Conservation (phyloP, 2,329 filamentous ascomycete genomes). For the Hymenoscyphus fructigenus region DNA sequence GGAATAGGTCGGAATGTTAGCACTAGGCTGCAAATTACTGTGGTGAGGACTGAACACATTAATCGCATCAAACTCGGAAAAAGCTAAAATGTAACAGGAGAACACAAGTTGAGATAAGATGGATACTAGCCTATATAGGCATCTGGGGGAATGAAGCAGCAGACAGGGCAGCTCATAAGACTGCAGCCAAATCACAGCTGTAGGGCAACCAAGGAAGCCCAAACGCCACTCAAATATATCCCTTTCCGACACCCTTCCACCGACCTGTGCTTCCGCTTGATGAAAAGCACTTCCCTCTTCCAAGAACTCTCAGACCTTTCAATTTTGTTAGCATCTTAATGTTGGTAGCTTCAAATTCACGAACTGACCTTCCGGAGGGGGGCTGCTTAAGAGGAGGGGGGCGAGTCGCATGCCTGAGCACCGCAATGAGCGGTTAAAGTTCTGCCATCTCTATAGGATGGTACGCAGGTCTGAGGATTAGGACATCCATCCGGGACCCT, state of each 20-base stretch:
- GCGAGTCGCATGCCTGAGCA: constrained; percentile 3
- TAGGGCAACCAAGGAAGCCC: too few species aligned
- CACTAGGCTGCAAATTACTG: neutral
- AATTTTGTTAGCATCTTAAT: neutral
- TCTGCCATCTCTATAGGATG: constrained; percentile 7
- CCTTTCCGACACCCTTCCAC: too few species aligned
- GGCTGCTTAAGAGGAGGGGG: constrained; percentile 7
- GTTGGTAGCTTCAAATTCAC: neutral
- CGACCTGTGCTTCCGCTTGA: too few species aligned
- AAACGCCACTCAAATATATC: too few species aligned
- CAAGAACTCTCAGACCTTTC: constrained; percentile 10
- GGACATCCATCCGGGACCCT: constrained; percentile 1
- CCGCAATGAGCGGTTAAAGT: constrained; percentile 8
- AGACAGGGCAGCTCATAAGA: too few species aligned
- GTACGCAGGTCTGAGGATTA: neutral
- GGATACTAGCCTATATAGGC: too few species aligned
- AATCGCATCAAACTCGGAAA: too few species aligned
- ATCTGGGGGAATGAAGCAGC: too few species aligned
- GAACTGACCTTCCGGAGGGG: neutral
- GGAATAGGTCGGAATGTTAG: neutral
- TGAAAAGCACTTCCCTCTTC: too few species aligned
- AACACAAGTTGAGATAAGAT: too few species aligned
- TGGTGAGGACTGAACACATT: neutral
- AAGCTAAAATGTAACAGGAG: too few species aligned
- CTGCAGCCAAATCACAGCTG: too few species aligned